phyloP scores from a whole-genome alignment of 352 stramenopile species.

The Pythium guiyangense region DNA sequence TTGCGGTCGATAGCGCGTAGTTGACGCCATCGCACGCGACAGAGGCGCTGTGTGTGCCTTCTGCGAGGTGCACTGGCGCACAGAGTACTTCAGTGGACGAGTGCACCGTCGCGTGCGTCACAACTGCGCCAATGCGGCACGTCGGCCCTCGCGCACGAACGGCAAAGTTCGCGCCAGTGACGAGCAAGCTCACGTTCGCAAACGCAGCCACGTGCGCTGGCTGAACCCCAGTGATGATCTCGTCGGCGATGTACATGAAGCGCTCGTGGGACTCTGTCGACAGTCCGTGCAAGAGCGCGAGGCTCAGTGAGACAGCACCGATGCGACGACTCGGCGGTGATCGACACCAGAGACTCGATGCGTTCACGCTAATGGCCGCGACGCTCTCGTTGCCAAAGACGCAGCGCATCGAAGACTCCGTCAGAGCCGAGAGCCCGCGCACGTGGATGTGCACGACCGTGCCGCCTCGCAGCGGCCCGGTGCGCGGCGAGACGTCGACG shows the following conservation, averaged over 20 bases:
- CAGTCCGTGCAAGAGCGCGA: conserved; percentile 10
- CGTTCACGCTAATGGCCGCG: conserved; percentile 6
- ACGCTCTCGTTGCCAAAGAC: conserved; percentile 18
- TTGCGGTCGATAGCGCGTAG: conserved; percentile 15
- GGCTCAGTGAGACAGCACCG: conserved; percentile 13
- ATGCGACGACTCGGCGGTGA: conserved; percentile 14
- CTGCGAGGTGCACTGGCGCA: conserved; percentile 1
- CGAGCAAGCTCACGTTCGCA: conserved; percentile 10
- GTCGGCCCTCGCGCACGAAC: conserved; percentile 2
- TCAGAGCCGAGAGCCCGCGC: conserved; percentile 1
- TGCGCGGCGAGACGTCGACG: background rate
- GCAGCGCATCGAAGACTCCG: conserved; percentile 17
- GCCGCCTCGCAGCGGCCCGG: conserved; percentile 24
- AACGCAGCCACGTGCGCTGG: conserved; percentile 12
- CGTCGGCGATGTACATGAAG: conserved; percentile 21
- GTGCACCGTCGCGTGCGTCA: conserved; percentile 16
- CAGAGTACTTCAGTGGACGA: conserved; percentile 24
- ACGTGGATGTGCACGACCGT: conserved; percentile 21
- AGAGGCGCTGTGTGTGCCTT: conserved; percentile 22
- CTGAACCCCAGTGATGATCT: conserved; percentile 20
- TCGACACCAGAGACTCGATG: conserved; percentile 16
- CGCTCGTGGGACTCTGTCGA: background rate
- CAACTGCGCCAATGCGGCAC: conserved; percentile 21
- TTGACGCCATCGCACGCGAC: conserved; percentile 37
- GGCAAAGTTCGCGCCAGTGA: conserved; percentile 27